These are phyloP conservation scores for Carpinus viminea DNA, from an alignment of 306 rosid species.

Conservation along the genomic window DNA sequence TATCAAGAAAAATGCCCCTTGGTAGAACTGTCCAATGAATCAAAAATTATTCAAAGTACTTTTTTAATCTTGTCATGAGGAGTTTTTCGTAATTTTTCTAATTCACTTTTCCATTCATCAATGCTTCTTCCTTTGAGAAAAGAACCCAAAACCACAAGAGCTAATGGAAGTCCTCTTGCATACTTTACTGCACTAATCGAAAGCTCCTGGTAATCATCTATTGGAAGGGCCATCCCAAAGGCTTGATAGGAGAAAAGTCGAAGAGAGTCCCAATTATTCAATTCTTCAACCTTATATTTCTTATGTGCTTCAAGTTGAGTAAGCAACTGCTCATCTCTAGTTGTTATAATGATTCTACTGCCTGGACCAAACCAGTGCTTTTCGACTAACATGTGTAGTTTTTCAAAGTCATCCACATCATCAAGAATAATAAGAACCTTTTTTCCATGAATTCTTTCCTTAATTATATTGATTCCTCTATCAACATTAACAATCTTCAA, in stretches of 20 bases:
- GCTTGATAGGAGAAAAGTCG: slow-evolving; percentile 37
- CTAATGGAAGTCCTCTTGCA: slow-evolving; percentile 41
- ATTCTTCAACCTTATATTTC: neutral
- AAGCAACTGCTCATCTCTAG: slow-evolving; percentile 17
- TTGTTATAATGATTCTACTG: slow-evolving; percentile 32
- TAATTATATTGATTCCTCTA: slow-evolving; percentile 3
- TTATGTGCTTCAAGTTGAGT: neutral
- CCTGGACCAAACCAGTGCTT: slow-evolving; percentile 22
- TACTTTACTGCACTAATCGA: slow-evolving; percentile 18
- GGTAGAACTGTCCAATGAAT: slow-evolving; percentile 10
- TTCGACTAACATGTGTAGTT: neutral
- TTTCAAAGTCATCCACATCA: neutral
- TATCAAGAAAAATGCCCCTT: slow-evolving; percentile 41
- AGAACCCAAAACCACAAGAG: slow-evolving; percentile 44
- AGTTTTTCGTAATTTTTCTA: slow-evolving; percentile 27
- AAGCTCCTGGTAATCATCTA: neutral
- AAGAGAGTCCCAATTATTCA: slow-evolving; percentile 25
- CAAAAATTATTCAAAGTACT: slow-evolving; percentile 25
- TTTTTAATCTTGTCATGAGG: slow-evolving; percentile 31
- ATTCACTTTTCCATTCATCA: slow-evolving; percentile 27
- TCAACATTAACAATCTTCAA: neutral
- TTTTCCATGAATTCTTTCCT: neutral
- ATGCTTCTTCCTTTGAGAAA: slow-evolving; percentile 15
- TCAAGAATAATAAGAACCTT: slow-evolving; percentile 23
- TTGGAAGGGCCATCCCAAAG: slow-evolving; percentile 10